Evolutionary conservation across 2,329 filamentous ascomycete genomes (phyloP), one percentile per base, ranked within the genome.

Genomic region (Blastomyces silverae): DNA sequence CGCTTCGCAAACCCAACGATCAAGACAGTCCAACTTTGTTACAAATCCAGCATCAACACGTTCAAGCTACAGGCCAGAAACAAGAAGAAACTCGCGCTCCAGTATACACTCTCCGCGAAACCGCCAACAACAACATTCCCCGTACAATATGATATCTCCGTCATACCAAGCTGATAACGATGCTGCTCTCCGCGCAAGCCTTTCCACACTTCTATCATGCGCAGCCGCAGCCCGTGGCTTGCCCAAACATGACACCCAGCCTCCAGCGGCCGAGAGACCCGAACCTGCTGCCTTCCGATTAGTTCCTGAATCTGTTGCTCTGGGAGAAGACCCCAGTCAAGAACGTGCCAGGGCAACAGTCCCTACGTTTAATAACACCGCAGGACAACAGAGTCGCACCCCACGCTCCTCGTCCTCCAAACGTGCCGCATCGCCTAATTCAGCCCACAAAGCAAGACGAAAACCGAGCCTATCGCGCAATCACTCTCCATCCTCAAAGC

Each of bases 161-260:
- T 85, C 86, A 3, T 86, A 90, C 71, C 90, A 91, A 70, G 88
- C 90, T 59, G 92, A 97, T 71, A 92, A 97, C 71, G 94, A 99
- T 71, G 94, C 92, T 39, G 94, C 92, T 1, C 83, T 99, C 13
- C 88, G 94, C 44, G 92, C 94, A 25, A 96, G 91, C 60, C 83
- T 99, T n/a, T 96, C 92, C 0, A 97, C 94, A 0, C 83, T 99
- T 15, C 85, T 99, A 15, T 97, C 93, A n/a, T 96, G 91, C 72
- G 93, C 92, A 0, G 92, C 92, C 2, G 94, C 93, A 0, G 94
- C 93, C 1, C 85, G 94, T 55, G 89, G 89, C 3, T 81, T 94
- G 20, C 86, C 89, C 0, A 96, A 94, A 73, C 71, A 71, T 65
- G 78, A 76, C 58, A 73, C 67, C 50, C 73, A 73, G 58, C 76